phyloP scores from a whole-genome alignment of 2,329 filamentous ascomycete species.

The Sclerotinia trifoliorum region DNA sequence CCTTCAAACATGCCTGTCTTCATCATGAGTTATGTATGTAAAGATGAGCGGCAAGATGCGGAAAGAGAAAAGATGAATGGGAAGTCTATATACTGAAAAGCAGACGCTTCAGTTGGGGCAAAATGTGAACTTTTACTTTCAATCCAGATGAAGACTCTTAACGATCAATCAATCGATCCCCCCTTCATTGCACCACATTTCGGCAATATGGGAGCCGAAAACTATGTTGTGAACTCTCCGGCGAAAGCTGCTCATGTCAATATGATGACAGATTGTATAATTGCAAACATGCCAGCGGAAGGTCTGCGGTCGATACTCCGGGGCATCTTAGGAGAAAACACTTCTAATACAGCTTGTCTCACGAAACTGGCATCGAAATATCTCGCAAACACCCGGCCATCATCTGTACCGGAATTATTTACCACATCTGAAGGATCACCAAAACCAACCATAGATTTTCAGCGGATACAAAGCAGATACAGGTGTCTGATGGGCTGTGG shows the following conservation, averaged over 20 bases:
- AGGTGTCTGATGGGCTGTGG: slow-evolving; percentile 41
- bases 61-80: not conserved
- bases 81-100: not conserved
- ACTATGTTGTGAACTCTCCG: not conserved
- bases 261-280: slow-evolving; percentile 49
- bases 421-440: not conserved
- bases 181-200: not conserved
- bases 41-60: not conserved
- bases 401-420: slow-evolving; percentile 29
- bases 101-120: not conserved
- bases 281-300: slow-evolving; percentile 45
- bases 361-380: slow-evolving; percentile 39
- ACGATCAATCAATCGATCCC: slow-evolving; percentile 1
- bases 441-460: slow-evolving; percentile 23
- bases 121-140: not conserved
- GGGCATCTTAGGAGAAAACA: slow-evolving; percentile 37
- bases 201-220: slow-evolving; percentile 4
- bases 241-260: slow-evolving; percentile 45
- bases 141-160: slow-evolving; percentile 1
- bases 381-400: slow-evolving; percentile 32
- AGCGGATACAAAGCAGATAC: slow-evolving; percentile 32
- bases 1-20: not conserved
- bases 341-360: slow-evolving; percentile 40
- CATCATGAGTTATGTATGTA: slow-evolving; percentile 11
- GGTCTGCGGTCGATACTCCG: slow-evolving; percentile 44